Conservation (phyloP, 805 yeast genomes). For the Schwanniomyces vanrijiae region DNA sequence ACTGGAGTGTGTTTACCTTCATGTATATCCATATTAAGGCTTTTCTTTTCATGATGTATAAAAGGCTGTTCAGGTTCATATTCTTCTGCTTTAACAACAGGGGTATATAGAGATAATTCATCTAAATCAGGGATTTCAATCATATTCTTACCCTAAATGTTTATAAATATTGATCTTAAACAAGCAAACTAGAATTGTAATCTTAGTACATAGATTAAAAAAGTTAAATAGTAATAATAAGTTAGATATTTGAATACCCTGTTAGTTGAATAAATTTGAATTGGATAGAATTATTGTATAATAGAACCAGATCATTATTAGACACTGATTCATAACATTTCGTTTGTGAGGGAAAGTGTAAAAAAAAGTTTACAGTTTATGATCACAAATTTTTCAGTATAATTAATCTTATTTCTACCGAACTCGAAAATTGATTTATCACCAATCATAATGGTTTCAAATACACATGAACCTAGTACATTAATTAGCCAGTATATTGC, state of each 20-base stretch:
- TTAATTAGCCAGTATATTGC: constrained; percentile 38
- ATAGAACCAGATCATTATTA: background rate
- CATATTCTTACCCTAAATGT: constrained; percentile 19
- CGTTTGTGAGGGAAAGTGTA: background rate
- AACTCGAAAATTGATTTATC: background rate
- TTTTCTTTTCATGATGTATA: background rate
- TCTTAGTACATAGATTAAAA: background rate
- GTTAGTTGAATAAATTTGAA: background rate
- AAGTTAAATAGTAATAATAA: background rate
- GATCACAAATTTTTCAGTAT: background rate
- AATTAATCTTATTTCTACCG: background rate
- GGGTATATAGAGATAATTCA: constrained; percentile 17
- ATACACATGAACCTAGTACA: constrained; percentile 19
- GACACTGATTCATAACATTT: background rate
- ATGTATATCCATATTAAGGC: background rate
- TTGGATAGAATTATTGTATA: background rate
- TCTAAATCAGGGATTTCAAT: constrained; percentile 47
- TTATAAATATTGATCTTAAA: background rate
- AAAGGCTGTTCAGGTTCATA: background rate
- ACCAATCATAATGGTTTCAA: background rate
- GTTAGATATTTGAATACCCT: background rate
- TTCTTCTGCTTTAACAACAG: background rate
- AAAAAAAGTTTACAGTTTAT: constrained; percentile 1
- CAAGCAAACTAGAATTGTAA: background rate
- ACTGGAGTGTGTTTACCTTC: background rate